These are phyloP conservation scores for Suhomyces guaymorum DNA, from an alignment of 1,139 yeast species.

Conservation along the genomic window DNA sequence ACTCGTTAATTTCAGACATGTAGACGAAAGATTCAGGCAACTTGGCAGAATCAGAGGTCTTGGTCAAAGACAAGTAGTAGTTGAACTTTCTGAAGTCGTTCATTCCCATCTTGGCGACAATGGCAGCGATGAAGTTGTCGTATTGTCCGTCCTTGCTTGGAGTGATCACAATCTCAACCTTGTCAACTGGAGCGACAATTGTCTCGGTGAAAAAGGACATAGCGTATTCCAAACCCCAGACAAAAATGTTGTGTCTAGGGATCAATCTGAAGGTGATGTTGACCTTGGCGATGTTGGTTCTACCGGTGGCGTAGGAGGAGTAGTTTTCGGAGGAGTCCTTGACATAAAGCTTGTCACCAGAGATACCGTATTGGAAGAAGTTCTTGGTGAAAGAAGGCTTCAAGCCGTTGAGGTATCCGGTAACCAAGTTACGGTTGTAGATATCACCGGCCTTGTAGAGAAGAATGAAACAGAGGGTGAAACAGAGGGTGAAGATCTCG, in stretches of 20 bases:
- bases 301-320: slow-evolving; percentile 85
- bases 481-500: slow-evolving; percentile 58
- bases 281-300: slow-evolving; percentile 69
- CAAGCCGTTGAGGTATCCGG: slow-evolving; percentile 46
- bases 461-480: slow-evolving; percentile 47
- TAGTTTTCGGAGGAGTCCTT: slow-evolving; percentile 72
- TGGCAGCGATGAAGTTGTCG: slow-evolving; percentile 73
- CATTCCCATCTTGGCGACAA: slow-evolving; percentile 87
- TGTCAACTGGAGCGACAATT: slow-evolving; percentile 58
- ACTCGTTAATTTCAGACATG: slow-evolving; percentile 87
- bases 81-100: slow-evolving; percentile 70
- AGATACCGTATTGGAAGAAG: slow-evolving; percentile 80
- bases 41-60: slow-evolving; percentile 67
- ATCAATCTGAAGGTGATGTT: slow-evolving; percentile 62
- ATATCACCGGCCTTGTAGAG: slow-evolving; percentile 59
- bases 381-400: slow-evolving; percentile 56
- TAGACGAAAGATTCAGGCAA: slow-evolving; percentile 77
- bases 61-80: slow-evolving; percentile 83
- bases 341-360: slow-evolving; percentile 48
- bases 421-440: slow-evolving; percentile 59
- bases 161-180: slow-evolving; percentile 59
- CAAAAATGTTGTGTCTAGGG: slow-evolving; percentile 78
- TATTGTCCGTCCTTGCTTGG: slow-evolving; percentile 58
- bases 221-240: slow-evolving; percentile 58
- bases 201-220: slow-evolving; percentile 55